Evolutionary conservation across 305 asterid genomes (phyloP).

Genomic region (Euphrasia arctica): DNA sequence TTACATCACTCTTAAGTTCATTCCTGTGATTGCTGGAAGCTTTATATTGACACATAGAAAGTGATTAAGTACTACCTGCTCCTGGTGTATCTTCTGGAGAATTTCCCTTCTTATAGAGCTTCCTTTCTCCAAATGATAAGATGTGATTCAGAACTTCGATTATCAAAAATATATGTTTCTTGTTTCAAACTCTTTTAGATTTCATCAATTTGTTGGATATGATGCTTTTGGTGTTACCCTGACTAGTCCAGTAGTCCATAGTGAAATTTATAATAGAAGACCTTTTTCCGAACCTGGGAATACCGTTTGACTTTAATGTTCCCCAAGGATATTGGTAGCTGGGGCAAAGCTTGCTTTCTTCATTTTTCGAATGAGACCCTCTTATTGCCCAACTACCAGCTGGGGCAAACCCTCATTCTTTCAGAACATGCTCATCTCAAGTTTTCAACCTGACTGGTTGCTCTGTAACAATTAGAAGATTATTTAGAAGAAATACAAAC

Average conservation of each 20-base stretch:
- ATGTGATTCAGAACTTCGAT: neutral
- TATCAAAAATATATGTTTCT: neutral
- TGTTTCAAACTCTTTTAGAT: neutral
- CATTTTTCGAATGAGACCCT: too few species aligned
- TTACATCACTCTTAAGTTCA: neutral
- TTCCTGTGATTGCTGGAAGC: constrained; percentile 4
- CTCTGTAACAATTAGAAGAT: too few species aligned
- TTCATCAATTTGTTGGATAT: neutral
- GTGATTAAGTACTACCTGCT: constrained; percentile 3
- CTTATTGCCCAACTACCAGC: too few species aligned
- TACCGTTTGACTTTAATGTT: too few species aligned
- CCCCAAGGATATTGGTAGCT: too few species aligned
- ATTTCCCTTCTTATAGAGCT: neutral
- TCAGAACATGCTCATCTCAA: too few species aligned
- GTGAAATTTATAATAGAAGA: neutral
- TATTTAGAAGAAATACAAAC: too few species aligned
- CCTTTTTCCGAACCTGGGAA: too few species aligned
- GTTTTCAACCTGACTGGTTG: too few species aligned
- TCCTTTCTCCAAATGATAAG: neutral
- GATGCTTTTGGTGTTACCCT: neutral
- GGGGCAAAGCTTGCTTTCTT: too few species aligned
- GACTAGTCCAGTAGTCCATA: too few species aligned
- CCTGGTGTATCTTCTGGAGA: neutral
- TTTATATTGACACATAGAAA: constrained; percentile 9
- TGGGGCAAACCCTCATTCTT: too few species aligned